Base-by-base conservation (phyloP, 1,284 basidiomycete species). In the Trichosporon coremiiforme region DNA sequence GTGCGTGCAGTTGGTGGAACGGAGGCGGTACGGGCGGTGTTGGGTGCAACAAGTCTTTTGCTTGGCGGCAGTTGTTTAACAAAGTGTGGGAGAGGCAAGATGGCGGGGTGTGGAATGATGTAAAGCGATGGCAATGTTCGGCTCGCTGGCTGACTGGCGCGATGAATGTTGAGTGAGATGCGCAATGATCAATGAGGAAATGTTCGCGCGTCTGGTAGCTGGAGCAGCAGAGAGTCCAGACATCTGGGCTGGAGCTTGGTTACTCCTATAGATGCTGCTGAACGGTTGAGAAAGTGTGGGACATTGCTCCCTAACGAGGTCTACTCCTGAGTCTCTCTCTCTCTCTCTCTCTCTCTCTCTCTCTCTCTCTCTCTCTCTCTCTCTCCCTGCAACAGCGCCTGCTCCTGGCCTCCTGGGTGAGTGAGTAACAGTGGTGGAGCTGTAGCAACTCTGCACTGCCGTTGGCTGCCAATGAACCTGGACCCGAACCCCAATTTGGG, bases 401-500 rank as follows among this genome's bases (percentile, higher is more conserved):
- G 25, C 25, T 25, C 25, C 25, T 25, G 25, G 25, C 25, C 25
- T 25, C 50, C 50, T 53, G 50, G 50, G 20, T 53, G 8, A 53
- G 50, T 53, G 50, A 53, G 50, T 53, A 20, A 9, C 50, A 12
- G 20, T 20, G 57, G 57, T n/a, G 22, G 57, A 38, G n/a, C 50
- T 53, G n/a, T 25, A 8, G n/a, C n/a, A 20, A 25, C 47, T 17
- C 7, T 22, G n/a, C 25, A 10, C 35, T 36, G 35, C 10, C 20
- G 20, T 53, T 2, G 5, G 8, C 31, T 33, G 31, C 17, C 1
- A 15, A 20, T 17, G 57, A 31, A 31, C 1, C 57, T 62, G 57
- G 31, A n/a, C 33, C 50, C 50, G 57, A 17, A 62, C 57, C 57
- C 57, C 57, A 62, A 33, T 35, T 62, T 33, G 57, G 57, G 29